Conservation (phyloP, 345 rosid genomes). For the Hirschfeldia incana region DNA sequence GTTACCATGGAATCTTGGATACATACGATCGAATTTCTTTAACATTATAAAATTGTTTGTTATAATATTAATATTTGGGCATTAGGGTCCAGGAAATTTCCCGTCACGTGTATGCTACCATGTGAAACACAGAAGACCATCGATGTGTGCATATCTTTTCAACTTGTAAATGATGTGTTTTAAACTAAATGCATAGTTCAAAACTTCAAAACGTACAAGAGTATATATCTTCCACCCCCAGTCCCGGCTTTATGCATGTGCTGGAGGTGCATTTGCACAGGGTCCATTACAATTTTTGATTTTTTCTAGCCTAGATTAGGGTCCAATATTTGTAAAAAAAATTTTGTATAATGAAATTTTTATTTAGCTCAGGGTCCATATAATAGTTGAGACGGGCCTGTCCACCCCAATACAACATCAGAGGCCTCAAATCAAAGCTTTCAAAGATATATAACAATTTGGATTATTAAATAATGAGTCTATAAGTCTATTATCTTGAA, state of each 20-base stretch:
- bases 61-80: background rate
- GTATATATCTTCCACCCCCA: too few relatives aligned
- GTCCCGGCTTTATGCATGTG: too few relatives aligned
- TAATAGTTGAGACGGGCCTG: too few relatives aligned
- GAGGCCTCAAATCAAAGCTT: background rate
- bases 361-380: too few relatives aligned
- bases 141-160: background rate
- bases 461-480: background rate
- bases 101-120: conserved; percentile 25
- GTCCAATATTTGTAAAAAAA: too few relatives aligned
- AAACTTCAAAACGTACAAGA: background rate
- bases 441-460: background rate
- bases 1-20: conserved; percentile 16
- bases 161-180: background rate
- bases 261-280: too few relatives aligned
- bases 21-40: conserved; percentile 1
- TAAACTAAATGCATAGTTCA: background rate
- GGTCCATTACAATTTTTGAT: too few relatives aligned
- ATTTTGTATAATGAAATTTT: too few relatives aligned
- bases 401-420: background rate
- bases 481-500: background rate
- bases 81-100: conserved; percentile 21
- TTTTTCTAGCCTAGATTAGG: too few relatives aligned
- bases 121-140: conserved; percentile 22
- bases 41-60: background rate